A percentile compares a stretch with the other conserved stretches of the same genome.
Evolutionary conservation across 176 grass and related monocot species (phyloP).

Genomic region (Microstegium vimineum): DNA sequence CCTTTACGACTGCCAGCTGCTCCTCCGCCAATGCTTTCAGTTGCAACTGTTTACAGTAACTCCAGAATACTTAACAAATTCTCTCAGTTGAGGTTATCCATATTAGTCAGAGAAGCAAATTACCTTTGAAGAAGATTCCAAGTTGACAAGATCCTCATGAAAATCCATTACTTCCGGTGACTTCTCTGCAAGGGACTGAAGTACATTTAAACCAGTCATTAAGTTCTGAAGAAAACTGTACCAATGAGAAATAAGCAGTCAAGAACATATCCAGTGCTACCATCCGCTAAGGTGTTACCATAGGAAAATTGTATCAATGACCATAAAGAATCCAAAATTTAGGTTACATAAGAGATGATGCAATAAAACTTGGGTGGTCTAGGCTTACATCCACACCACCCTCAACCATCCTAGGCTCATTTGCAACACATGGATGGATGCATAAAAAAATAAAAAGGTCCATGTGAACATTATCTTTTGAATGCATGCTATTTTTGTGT

Average conservation of each 20-base stretch:
- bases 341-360: neutral
- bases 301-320: neutral
- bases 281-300: neutral
- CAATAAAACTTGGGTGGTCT: neutral
- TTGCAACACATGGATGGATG: neutral
- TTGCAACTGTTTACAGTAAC: constrained; percentile 72
- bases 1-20: constrained; percentile 82
- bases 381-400: neutral
- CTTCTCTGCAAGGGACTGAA: constrained; percentile 84
- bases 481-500: neutral
- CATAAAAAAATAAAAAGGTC: neutral
- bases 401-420: neutral
- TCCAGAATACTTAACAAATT: constrained; percentile 23
- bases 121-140: constrained; percentile 95
- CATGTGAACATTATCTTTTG: constrained; percentile 2
- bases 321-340: neutral
- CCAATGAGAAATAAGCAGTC: constrained; percentile 23
- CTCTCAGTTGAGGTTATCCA: constrained; percentile 9
- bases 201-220: constrained; percentile 43
- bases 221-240: constrained; percentile 30
- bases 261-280: neutral
- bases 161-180: constrained; percentile 75
- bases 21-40: constrained; percentile 78
- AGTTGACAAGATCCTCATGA: constrained; percentile 70
- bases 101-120: constrained; percentile 21